These are phyloP conservation scores for Fusarium mexicanum DNA, from an alignment of 2,329 filamentous ascomycete genomes.

Conservation along the genomic window DNA sequence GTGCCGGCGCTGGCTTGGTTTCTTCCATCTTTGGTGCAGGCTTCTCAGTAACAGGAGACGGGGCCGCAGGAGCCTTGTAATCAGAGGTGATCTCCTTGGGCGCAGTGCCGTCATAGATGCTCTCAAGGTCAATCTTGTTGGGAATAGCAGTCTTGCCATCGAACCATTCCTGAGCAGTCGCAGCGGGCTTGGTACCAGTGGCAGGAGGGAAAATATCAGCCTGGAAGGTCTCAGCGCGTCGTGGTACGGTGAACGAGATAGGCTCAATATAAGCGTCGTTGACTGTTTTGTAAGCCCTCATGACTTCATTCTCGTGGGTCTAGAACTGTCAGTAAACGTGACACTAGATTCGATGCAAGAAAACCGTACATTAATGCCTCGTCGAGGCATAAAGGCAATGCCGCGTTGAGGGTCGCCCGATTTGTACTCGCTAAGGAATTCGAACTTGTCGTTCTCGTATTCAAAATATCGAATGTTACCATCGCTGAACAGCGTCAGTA, in stretches of 20 bases:
- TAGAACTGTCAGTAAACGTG: slow-evolving; percentile 47
- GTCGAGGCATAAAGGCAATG: slow-evolving; percentile 92
- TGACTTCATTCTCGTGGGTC: slow-evolving; percentile 95
- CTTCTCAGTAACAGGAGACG: slow-evolving; percentile 55
- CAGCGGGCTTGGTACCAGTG: slow-evolving; percentile 79
- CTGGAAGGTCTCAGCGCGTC: slow-evolving; percentile 93
- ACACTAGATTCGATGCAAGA: not conserved
- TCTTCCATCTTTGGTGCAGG: slow-evolving; percentile 51
- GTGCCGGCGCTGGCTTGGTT: slow-evolving; percentile 59
- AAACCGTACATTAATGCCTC: slow-evolving; percentile 82
- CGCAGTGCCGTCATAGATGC: slow-evolving; percentile 84
- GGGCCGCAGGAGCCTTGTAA: slow-evolving; percentile 66
- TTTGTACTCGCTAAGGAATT: slow-evolving; percentile 96
- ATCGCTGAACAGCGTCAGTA: slow-evolving; percentile 67
- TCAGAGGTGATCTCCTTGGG: slow-evolving; percentile 80
- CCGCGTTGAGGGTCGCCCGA: slow-evolving; percentile 95
- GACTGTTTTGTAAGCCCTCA: slow-evolving; percentile 96
- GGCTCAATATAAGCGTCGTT: slow-evolving; percentile 95
- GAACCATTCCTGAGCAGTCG: slow-evolving; percentile 86
- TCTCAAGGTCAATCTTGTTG: slow-evolving; percentile 92
- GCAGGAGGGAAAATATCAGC: slow-evolving; percentile 96
- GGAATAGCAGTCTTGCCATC: slow-evolving; percentile 84
- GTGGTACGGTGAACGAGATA: slow-evolving; percentile 95
- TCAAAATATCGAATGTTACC: slow-evolving; percentile 99
- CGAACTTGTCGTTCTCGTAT: slow-evolving; percentile 98